A percentile compares a stretch with the other conserved stretches of the same genome.
phyloP scores from a whole-genome alignment of 371 early-diverging fungal species.

The Mucor irregularis region DNA sequence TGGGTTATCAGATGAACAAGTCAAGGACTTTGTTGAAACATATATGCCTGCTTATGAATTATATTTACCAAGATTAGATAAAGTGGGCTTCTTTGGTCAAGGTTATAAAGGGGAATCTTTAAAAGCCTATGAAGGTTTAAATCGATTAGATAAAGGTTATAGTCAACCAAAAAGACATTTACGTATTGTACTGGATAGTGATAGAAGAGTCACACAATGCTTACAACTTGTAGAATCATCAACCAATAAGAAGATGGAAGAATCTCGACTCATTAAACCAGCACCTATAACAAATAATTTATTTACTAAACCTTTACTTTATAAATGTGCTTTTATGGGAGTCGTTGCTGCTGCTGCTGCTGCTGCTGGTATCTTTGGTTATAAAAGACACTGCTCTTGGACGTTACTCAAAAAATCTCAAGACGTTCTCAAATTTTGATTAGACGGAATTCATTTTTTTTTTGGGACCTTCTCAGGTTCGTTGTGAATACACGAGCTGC shows the following conservation, averaged over 20 bases:
- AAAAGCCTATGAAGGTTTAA: slow-evolving; percentile 36
- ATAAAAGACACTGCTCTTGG: not conserved
- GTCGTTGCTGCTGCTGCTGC: not conserved
- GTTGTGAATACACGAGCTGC: slow-evolving; percentile 92
- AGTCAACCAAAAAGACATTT: slow-evolving; percentile 33
- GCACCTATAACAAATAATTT: not conserved
- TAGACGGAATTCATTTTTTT: no score
- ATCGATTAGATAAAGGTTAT: slow-evolving; percentile 34
- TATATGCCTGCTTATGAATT: slow-evolving; percentile 92
- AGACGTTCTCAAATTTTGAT: no score
- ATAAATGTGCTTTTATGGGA: slow-evolving; percentile 1
- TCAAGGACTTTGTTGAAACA: slow-evolving; percentile 81
- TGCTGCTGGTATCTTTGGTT: not conserved
- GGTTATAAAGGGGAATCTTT: slow-evolving; percentile 17
- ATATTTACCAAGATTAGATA: slow-evolving; percentile 59
- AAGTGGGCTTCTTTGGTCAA: slow-evolving; percentile 54
- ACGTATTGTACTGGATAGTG: slow-evolving; percentile 30
- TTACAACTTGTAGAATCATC: no score
- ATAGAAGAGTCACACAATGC: slow-evolving; percentile 23
- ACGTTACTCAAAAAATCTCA: no score
- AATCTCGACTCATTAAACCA: not conserved
- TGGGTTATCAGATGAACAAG: slow-evolving; percentile 70
- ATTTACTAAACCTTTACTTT: not conserved
- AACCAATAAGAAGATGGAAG: not conserved
- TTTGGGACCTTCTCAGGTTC: no score